Percentiles rank a stretch among this genome's conserved stretches.
Evolutionary conservation across 768 basidiomycete species (phyloP).

Genomic region (Lanmaoa rubissima): DNA sequence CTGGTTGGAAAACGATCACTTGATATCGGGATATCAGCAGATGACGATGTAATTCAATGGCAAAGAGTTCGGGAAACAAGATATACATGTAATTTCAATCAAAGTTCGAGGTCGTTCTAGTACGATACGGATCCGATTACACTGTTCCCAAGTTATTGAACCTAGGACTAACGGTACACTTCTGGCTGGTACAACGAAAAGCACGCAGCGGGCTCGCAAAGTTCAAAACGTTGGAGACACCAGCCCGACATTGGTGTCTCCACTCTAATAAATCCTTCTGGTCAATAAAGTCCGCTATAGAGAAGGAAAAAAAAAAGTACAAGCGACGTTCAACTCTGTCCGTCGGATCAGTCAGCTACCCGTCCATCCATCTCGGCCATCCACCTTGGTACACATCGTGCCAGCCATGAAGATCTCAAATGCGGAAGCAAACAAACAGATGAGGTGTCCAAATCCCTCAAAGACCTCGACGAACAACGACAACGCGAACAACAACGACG

Average conservation of each 20-base stretch:
- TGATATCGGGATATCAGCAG: too few relatives aligned
- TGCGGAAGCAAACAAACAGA: constrained; percentile 3
- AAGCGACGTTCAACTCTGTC: constrained; percentile 17
- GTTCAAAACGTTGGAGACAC: background rate
- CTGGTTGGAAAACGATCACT: too few relatives aligned
- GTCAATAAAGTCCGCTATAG: constrained; percentile 21
- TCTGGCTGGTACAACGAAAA: too few relatives aligned
- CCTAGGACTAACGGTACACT: too few relatives aligned
- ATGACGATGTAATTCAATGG: too few relatives aligned
- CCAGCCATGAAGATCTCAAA: background rate
- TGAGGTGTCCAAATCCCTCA: constrained; percentile 2
- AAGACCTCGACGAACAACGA: constrained; percentile 1
- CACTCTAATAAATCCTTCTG: constrained; percentile 13
- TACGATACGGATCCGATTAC: too few relatives aligned
- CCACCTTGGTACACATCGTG: too few relatives aligned
- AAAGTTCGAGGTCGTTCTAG: too few relatives aligned
- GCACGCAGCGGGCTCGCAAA: background rate
- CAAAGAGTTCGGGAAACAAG: too few relatives aligned
- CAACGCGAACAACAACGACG: constrained; percentile 3
- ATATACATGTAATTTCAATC: too few relatives aligned
- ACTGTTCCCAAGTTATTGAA: too few relatives aligned
- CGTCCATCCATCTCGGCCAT: background rate
- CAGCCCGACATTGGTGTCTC: background rate
- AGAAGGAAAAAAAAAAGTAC: constrained; percentile 15
- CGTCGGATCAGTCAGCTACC: constrained; percentile 7